Evolutionary conservation across 169 alveolate genomes (phyloP).

Genomic region (Plasmodium cynomolgi): DNA sequence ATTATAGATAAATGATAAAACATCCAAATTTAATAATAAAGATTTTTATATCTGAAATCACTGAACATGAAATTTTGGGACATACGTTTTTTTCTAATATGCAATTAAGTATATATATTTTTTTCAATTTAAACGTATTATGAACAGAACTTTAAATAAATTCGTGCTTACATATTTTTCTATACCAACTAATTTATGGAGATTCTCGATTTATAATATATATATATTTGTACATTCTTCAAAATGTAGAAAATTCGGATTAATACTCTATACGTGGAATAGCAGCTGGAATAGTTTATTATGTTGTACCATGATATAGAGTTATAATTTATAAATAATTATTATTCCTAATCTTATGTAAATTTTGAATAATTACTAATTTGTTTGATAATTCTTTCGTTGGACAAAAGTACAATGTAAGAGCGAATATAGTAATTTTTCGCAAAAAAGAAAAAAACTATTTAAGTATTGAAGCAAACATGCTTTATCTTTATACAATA

Average conservation of each 20-base stretch:
- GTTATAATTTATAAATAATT: background rate
- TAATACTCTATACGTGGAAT: background rate
- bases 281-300: background rate
- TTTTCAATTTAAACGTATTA: background rate
- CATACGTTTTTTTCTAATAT: too few relatives aligned
- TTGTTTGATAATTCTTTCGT: background rate
- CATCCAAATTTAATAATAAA: background rate
- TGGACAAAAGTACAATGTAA: background rate
- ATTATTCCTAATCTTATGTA: background rate
- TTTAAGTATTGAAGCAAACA: too few relatives aligned
- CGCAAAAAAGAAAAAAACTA: too few relatives aligned
- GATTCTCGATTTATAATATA: too few relatives aligned
- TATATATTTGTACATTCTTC: background rate
- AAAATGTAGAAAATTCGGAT: background rate
- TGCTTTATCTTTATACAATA: too few relatives aligned
- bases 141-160: background rate
- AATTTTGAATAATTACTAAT: background rate
- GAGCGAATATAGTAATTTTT: background rate
- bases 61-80: background rate
- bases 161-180: background rate
- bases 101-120: background rate
- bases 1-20: too few relatives aligned
- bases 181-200: background rate
- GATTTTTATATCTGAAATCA: too few relatives aligned
- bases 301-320: background rate